Evolutionary conservation across 108 stramenopile species (phyloP).

Genomic region (Cyclotella kingstonii): DNA sequence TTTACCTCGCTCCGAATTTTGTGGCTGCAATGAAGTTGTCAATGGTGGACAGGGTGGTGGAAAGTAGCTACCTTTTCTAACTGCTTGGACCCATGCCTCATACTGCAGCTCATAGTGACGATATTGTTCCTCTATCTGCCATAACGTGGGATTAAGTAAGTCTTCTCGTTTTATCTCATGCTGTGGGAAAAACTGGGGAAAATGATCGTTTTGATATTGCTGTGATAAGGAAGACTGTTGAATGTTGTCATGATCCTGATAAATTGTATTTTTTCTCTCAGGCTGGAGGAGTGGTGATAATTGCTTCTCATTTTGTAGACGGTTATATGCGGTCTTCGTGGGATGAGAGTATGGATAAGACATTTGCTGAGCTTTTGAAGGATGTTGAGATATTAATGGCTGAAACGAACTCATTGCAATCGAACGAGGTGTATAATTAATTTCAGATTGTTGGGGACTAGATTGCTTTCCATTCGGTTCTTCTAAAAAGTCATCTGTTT

Average conservation of each 20-base stretch:
- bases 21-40: conserved; percentile 20
- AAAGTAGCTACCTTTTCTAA: conserved; percentile 38
- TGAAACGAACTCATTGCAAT: conserved; percentile 3
- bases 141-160: conserved; percentile 33
- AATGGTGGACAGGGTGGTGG: conserved; percentile 32
- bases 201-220: conserved; percentile 27
- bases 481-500: conserved; percentile 46
- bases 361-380: too few species aligned
- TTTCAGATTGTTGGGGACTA: background rate
- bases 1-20: conserved; percentile 7
- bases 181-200: conserved; percentile 1
- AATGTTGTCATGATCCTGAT: conserved; percentile 20
- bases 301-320: conserved; percentile 24
- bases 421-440: background rate
- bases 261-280: too few species aligned
- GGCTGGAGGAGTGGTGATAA: conserved; percentile 29
- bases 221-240: conserved; percentile 28
- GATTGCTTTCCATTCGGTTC: conserved; percentile 23
- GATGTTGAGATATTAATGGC: too few species aligned
- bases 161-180: conserved; percentile 15
- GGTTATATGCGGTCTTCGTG: conserved; percentile 7
- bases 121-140: conserved; percentile 31
- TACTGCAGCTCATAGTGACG: conserved; percentile 40
- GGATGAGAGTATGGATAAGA: conserved; percentile 1
- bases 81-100: conserved; percentile 41